These are phyloP conservation scores for Populus pruinosa DNA, from an alignment of 345 rosid genomes.

Conservation along the genomic window DNA sequence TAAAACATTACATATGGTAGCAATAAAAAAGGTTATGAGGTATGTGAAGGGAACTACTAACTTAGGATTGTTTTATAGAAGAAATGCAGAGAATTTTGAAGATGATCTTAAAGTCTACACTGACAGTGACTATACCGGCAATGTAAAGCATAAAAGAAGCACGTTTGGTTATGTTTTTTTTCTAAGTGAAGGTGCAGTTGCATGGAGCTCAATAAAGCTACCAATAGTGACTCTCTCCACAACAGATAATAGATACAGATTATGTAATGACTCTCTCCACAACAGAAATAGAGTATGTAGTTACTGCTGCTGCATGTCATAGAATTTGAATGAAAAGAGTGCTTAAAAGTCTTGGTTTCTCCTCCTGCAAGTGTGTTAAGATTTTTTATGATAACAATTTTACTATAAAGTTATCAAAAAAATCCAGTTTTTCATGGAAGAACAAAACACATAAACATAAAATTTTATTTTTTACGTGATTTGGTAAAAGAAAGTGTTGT, in stretches of 20 bases:
- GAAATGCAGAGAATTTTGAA: too few species aligned
- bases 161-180: background rate
- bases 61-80: background rate
- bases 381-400: too few species aligned
- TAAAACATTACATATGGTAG: background rate
- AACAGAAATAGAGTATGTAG: background rate
- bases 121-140: background rate
- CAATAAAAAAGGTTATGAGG: background rate
- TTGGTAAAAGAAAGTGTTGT: background rate
- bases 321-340: background rate
- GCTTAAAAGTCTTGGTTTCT: too few species aligned
- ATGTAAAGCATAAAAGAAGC: background rate
- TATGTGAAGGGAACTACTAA: background rate
- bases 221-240: too few species aligned
- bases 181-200: background rate
- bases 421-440: background rate
- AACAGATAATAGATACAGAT: too few species aligned
- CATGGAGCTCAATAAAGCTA: too few species aligned
- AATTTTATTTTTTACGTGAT: too few species aligned
- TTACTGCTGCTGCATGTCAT: background rate
- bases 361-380: background rate
- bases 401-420: too few species aligned
- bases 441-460: background rate
- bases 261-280: background rate
- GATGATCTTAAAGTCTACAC: too few species aligned